Evolutionary conservation across 352 stramenopile genomes (phyloP).

Genomic region (Pythium biforme): DNA sequence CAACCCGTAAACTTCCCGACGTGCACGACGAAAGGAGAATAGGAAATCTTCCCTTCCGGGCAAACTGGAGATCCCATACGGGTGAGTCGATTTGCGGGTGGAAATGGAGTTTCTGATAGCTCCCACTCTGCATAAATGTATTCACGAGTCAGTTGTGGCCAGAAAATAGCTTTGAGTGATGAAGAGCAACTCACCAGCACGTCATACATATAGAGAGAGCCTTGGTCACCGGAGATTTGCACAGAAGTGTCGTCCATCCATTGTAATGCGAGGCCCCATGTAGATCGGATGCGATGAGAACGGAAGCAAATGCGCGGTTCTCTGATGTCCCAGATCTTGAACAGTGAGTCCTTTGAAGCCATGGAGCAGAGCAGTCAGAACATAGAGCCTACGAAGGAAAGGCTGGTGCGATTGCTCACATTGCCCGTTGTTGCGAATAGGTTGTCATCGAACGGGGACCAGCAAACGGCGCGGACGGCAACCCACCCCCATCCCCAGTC

Average conservation of each 20-base stretch:
- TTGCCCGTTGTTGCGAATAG: conserved; percentile 87
- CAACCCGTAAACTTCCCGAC: conserved; percentile 61
- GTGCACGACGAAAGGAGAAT: conserved; percentile 68
- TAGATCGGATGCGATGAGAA: conserved; percentile 79
- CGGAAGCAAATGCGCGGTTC: conserved; percentile 75
- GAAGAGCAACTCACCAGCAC: conserved; percentile 49
- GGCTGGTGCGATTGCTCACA: conserved; percentile 30
- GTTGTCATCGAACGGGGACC: conserved; percentile 81
- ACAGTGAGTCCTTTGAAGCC: conserved; percentile 58
- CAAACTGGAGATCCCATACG: conserved; percentile 79
- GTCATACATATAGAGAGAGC: conserved; percentile 75
- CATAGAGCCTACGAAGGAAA: not conserved
- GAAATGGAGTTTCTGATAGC: conserved; percentile 78
- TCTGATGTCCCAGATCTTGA: conserved; percentile 85
- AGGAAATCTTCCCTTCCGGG: conserved; percentile 38
- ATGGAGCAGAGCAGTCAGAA: not conserved
- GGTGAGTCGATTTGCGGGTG: conserved; percentile 84
- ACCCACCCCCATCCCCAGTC: conserved; percentile 86
- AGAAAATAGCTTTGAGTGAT: too few species aligned
- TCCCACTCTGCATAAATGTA: conserved; percentile 49
- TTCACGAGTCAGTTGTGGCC: not conserved
- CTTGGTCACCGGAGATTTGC: conserved; percentile 80
- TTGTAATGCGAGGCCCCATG: conserved; percentile 72
- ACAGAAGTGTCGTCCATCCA: conserved; percentile 78
- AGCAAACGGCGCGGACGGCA: conserved; percentile 70